A percentile compares a stretch with the other conserved stretches of the same genome.
These are phyloP conservation scores for Saprolegnia diclina DNA, from an alignment of 352 stramenopile species.

Conservation along the genomic window DNA sequence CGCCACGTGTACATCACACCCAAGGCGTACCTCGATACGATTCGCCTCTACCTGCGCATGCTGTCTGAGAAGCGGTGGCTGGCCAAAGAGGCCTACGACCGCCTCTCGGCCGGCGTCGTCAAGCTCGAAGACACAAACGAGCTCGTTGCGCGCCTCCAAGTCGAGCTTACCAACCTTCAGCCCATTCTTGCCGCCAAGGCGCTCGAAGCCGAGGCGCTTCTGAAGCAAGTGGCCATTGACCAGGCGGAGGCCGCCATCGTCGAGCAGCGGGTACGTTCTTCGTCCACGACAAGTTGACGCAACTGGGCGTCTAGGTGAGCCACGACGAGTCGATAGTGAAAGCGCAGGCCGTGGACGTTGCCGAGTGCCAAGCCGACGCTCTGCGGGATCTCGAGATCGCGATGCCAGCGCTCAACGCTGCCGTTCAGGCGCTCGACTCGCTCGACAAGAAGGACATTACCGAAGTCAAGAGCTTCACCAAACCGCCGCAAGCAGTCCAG, in stretches of 20 bases:
- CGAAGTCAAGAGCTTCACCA: constrained; percentile 82
- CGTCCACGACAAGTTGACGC: background rate
- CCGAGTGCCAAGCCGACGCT: constrained; percentile 58
- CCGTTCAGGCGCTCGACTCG: constrained; percentile 64
- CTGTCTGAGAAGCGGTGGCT: constrained; percentile 46
- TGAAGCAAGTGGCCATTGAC: constrained; percentile 54
- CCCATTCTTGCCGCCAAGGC: constrained; percentile 59
- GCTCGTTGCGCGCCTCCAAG: constrained; percentile 50
- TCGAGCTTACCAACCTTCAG: constrained; percentile 82
- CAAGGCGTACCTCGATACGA: constrained; percentile 87
- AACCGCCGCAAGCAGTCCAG: constrained; percentile 73
- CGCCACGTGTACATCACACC: constrained; percentile 62
- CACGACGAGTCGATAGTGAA: constrained; percentile 59
- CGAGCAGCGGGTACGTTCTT: constrained; percentile 37
- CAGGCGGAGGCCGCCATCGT: constrained; percentile 47
- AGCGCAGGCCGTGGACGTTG: constrained; percentile 54
- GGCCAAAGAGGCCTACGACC: constrained; percentile 45
- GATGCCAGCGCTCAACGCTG: constrained; percentile 65
- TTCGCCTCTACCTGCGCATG: constrained; percentile 79
- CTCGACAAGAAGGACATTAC: constrained; percentile 86
- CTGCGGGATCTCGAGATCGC: constrained; percentile 68
- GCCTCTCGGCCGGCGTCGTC: constrained; percentile 53
- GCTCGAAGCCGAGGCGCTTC: constrained; percentile 53
- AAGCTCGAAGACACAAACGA: constrained; percentile 71
- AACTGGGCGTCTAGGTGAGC: constrained; percentile 16